Evolutionary conservation across 2,329 filamentous ascomycete species (phyloP).

Genomic region (Torrubiella hemipterigena): DNA sequence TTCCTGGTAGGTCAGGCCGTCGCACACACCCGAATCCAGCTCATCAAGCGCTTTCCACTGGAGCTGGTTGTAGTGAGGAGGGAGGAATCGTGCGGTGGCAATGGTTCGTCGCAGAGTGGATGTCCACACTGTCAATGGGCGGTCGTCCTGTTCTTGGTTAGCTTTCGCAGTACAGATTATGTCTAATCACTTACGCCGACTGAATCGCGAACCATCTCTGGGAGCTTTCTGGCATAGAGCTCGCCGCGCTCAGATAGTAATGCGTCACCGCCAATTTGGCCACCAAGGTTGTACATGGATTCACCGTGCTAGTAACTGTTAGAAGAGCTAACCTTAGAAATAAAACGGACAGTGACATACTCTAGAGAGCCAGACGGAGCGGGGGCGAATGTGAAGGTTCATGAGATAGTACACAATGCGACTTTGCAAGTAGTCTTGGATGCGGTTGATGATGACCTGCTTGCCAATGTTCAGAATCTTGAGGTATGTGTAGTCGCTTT

Average conservation of each 20-base stretch:
- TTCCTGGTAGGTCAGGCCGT: constrained; percentile 90
- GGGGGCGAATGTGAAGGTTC: constrained; percentile 93
- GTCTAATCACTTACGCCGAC: constrained; percentile 54
- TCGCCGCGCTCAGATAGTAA: constrained; percentile 77
- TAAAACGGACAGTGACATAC: constrained; percentile 47
- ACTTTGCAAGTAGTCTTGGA: constrained; percentile 92
- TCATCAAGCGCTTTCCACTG: constrained; percentile 99
- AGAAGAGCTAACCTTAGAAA: constrained; percentile 1
- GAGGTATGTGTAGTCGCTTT: constrained; percentile 82
- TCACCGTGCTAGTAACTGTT: constrained; percentile 63
- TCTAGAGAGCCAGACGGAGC: constrained; percentile 91
- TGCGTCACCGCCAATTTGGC: constrained; percentile 87
- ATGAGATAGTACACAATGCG: constrained; percentile 96
- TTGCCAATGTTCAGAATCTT: constrained; percentile 96
- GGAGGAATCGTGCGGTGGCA: constrained; percentile 76
- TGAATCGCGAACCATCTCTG: constrained; percentile 72
- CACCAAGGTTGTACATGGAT: constrained; percentile 80
- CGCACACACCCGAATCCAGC: constrained; percentile 91
- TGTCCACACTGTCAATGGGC: constrained; percentile 50
- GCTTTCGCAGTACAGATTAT: constrained; percentile 13
- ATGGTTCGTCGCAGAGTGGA: constrained; percentile 69
- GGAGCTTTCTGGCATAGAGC: constrained; percentile 74
- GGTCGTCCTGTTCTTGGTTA: constrained; percentile 34
- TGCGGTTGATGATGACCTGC: constrained; percentile 95
- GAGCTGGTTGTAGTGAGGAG: constrained; percentile 75